Evolutionary conservation across 2,329 filamentous ascomycete genomes (phyloP).

Genomic region (Penicillium nordicum): DNA sequence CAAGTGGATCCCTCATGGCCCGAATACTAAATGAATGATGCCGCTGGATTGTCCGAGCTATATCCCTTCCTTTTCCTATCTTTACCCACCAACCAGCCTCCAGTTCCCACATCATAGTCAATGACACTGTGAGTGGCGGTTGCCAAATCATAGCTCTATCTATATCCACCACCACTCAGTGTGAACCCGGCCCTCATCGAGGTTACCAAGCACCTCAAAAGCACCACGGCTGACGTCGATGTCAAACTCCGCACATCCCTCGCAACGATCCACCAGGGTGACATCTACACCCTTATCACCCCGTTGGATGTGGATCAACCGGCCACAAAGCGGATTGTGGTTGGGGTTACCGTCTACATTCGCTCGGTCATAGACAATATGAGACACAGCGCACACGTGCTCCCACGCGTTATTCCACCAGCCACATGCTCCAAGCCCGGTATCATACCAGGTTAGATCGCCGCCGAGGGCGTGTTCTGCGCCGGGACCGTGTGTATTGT

Average conservation of each 20-base stretch:
- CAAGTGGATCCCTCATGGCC: conserved; percentile 43
- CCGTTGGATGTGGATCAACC: conserved; percentile 60
- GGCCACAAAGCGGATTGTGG: conserved; percentile 64
- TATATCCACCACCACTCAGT: conserved; percentile 50
- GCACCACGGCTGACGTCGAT: conserved; percentile 50
- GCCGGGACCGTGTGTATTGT: conserved; percentile 26
- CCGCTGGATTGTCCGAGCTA: neutral
- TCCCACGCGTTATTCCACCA: conserved; percentile 53
- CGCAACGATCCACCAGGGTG: conserved; percentile 66
- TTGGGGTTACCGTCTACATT: conserved; percentile 56
- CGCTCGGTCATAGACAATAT: conserved; percentile 62
- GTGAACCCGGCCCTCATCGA: conserved; percentile 46
- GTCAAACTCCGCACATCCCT: conserved; percentile 48
- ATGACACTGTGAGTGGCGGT: no score
- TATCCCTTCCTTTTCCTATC: neutral
- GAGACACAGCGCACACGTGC: conserved; percentile 63
- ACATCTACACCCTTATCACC: conserved; percentile 57
- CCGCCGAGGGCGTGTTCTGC: conserved; percentile 53
- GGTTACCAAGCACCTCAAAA: conserved; percentile 48
- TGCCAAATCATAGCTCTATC: neutral
- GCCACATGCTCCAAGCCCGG: conserved; percentile 68
- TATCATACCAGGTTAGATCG: conserved; percentile 67
- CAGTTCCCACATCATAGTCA: neutral
- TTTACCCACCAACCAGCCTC: neutral
- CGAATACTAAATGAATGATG: conserved; percentile 31